Percentiles rank a stretch among this genome's conserved stretches.
These are phyloP conservation scores for Solanum pinnatisectum DNA, from an alignment of 257 asterid genomes.

Conservation along the genomic window DNA sequence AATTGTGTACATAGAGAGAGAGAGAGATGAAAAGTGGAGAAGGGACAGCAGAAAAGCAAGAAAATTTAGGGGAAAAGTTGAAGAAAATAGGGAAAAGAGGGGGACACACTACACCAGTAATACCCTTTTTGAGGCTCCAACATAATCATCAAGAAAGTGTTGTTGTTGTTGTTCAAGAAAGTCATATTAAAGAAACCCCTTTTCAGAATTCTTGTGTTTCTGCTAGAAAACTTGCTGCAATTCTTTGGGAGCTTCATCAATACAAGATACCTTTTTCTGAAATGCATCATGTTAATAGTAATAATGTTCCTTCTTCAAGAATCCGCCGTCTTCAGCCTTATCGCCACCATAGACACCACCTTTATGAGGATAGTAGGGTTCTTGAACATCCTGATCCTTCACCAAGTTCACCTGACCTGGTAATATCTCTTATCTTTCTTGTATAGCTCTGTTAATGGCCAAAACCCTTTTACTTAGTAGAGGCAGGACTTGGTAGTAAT, in stretches of 20 bases:
- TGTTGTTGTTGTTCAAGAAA: conserved; percentile 15
- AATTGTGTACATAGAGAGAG: conserved; percentile 26
- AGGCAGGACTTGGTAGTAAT: not conserved
- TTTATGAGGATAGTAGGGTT: conserved; percentile 28
- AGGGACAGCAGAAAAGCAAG: conserved; percentile 65
- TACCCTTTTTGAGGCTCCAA: conserved; percentile 55
- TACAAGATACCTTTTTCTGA: conserved; percentile 38
- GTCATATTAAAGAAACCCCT: conserved; percentile 8
- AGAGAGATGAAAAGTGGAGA: conserved; percentile 55
- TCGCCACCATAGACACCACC: conserved; percentile 21
- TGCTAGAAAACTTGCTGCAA: conserved; percentile 82
- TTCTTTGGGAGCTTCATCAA: conserved; percentile 70
- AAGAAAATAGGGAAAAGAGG: conserved; percentile 65
- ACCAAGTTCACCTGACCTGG: conserved; percentile 61
- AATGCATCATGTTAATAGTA: conserved; percentile 35
- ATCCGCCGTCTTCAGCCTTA: conserved; percentile 50
- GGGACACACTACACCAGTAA: conserved; percentile 71
- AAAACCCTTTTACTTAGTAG: not conserved
- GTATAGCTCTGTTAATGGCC: not conserved
- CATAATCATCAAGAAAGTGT: conserved; percentile 4
- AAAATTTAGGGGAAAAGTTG: conserved; percentile 77
- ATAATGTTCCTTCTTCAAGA: conserved; percentile 31
- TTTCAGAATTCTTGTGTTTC: conserved; percentile 30
- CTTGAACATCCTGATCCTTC: conserved; percentile 51
- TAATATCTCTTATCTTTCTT: conserved; percentile 3